Evolutionary conservation across 1,284 basidiomycete species (phyloP), one percentile per base, ranked within the genome.

Genomic region (Pseudozyma thailandica): DNA sequence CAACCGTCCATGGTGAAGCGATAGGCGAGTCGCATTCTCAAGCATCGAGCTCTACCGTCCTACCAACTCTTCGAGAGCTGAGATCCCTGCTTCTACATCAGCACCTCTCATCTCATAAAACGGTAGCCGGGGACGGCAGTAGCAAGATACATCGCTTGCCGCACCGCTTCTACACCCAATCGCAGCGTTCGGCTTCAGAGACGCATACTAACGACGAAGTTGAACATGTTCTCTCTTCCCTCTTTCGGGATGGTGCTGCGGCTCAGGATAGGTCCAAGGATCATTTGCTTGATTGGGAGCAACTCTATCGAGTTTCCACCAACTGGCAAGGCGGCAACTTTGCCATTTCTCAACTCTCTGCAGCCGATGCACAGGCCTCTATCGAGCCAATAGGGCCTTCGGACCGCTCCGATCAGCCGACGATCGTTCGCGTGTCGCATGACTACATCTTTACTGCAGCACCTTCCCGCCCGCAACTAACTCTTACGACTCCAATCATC

Each of bases 261-360:
- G 3, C 37, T 18, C 12, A 43, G 3, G 56, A 72, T 9, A 20
- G 20, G 3, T 27, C 48, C 2, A 21, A 37, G 4, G 37, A 65
- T 16, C 53, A 61, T 28, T 31, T 56, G 16, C 54, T 74, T 12
- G 60, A 74, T 23, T 74, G 72, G 72, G 52, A 71, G 27, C 48
- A 62, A 16, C 47, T 74, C 53, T 74, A 55, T 28, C 52, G 54
- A 4, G 72, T 74, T 6, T 65, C 68, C 6, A 47, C 30, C 39
- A 74, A 74, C 33, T 74, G 72, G 72, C 62, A 60, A 15, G 35
- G n/a, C 23, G 72, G 72, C 41, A 50, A 54, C 33, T 74, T 72
- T 44, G 51, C 48, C 43, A 49, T 64, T 25, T 64, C 63, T 1
- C 59, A 68, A 47, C 54, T 74, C 20, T 27, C 16, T 26, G n/a